Conservation (phyloP, 805 yeast species). For the Candida methanosorbosa region DNA sequence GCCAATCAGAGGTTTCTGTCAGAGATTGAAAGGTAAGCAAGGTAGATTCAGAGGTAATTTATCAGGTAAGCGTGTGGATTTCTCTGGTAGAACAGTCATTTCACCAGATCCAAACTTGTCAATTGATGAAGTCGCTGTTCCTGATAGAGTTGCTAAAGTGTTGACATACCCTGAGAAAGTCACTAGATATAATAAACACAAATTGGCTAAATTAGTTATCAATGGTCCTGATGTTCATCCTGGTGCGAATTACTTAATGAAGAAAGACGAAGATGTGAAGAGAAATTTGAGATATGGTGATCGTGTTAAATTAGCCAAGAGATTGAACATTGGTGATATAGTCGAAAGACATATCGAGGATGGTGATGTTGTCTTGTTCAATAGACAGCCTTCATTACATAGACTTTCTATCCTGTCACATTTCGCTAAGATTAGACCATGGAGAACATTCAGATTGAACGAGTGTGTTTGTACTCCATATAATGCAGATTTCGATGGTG, state of each 20-base stretch:
- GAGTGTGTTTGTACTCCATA: slow-evolving; percentile 99
- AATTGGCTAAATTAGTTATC: slow-evolving; percentile 61
- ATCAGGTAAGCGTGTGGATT: slow-evolving; percentile 98
- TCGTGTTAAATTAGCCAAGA: slow-evolving; percentile 64
- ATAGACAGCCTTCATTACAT: slow-evolving; percentile 97
- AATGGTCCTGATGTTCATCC: slow-evolving; percentile 91
- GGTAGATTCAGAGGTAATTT: slow-evolving; percentile 98
- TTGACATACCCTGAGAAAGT: slow-evolving; percentile 94
- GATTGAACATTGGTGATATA: slow-evolving; percentile 77
- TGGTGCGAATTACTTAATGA: slow-evolving; percentile 89
- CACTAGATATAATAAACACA: slow-evolving; percentile 75
- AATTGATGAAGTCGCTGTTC: slow-evolving; percentile 97
- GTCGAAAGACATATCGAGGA: slow-evolving; percentile 97
- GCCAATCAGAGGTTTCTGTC: slow-evolving; percentile 93
- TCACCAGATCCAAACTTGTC: slow-evolving; percentile 96
- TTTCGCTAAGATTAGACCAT: slow-evolving; percentile 92
- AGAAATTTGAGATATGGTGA: slow-evolving; percentile 88
- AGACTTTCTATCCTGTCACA: slow-evolving; percentile 90
- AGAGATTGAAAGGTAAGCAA: slow-evolving; percentile 95
- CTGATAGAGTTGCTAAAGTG: slow-evolving; percentile 92
- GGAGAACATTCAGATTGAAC: slow-evolving; percentile 95
- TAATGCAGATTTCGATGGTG: slow-evolving; percentile 99
- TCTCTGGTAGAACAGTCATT: slow-evolving; percentile 95
- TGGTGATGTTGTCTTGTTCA: slow-evolving; percentile 92
- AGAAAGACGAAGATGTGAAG: slow-evolving; percentile 77